phyloP scores from a whole-genome alignment of 768 basidiomycete species.

The Mycena latifolia region DNA sequence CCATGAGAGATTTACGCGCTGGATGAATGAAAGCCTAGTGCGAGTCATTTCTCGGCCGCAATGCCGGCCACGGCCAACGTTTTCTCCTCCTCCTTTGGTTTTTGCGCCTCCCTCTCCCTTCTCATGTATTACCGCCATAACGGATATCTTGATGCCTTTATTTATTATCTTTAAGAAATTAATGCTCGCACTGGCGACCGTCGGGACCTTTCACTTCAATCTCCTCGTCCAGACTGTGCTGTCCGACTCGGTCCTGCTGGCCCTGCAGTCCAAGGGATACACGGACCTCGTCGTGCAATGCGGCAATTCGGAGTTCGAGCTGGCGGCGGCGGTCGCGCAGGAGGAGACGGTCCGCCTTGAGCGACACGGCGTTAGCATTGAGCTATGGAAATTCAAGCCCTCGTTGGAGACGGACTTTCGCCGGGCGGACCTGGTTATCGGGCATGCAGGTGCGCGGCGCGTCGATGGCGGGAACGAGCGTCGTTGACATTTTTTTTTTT shows the following conservation, averaged over 20 bases:
- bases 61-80: no score
- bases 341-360: slow-evolving; percentile 44
- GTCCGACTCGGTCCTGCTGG: slow-evolving; percentile 67
- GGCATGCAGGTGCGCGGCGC: slow-evolving; percentile 87
- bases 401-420: slow-evolving; percentile 76
- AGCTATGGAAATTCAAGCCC: slow-evolving; percentile 81
- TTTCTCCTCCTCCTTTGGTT: no score
- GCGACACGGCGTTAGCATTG: slow-evolving; percentile 63
- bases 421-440: slow-evolving; percentile 83
- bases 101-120: no score
- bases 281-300: slow-evolving; percentile 78
- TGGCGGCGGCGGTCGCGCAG: slow-evolving; percentile 43
- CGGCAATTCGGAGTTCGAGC: slow-evolving; percentile 72
- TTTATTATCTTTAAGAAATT: no score
- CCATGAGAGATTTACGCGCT: slow-evolving; percentile 63
- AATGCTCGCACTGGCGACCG: slow-evolving; percentile 82
- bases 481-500: background rate
- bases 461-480: background rate
- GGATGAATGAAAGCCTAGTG: background rate
- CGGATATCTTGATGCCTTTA: no score
- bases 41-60: no score
- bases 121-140: no score
- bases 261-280: slow-evolving; percentile 69
- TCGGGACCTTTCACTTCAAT: slow-evolving; percentile 93
- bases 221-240: slow-evolving; percentile 72